phyloP scores from a whole-genome alignment of 1,284 basidiomycete species.

The Apiotrichum brassicae region DNA sequence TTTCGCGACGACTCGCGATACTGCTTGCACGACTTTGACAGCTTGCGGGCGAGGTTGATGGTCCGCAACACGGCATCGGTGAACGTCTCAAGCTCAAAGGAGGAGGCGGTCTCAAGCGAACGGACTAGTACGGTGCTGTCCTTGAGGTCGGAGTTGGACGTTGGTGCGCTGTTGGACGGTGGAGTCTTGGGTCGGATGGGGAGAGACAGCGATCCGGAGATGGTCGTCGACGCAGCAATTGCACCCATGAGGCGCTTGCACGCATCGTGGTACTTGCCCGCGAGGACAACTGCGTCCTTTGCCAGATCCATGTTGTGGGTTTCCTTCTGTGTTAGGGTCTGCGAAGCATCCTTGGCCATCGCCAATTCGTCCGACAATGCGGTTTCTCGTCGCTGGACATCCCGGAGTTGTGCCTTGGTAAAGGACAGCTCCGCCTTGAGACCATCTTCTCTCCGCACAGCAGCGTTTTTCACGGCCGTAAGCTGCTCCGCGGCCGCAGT shows the following conservation, averaged over 20 bases:
- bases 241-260: slow-evolving; percentile 34
- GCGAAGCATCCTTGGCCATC: slow-evolving; percentile 34
- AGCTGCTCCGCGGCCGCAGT: slow-evolving; percentile 40
- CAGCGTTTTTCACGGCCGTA: slow-evolving; percentile 36
- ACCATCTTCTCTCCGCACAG: slow-evolving; percentile 42
- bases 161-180: not conserved
- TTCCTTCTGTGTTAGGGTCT: slow-evolving; percentile 28
- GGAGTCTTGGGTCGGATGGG: slow-evolving; percentile 11
- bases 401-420: slow-evolving; percentile 42
- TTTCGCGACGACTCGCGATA: slow-evolving; percentile 86
- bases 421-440: slow-evolving; percentile 45
- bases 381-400: slow-evolving; percentile 39
- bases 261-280: slow-evolving; percentile 39
- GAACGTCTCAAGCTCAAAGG: slow-evolving; percentile 76
- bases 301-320: slow-evolving; percentile 31
- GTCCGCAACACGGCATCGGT: slow-evolving; percentile 72
- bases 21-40: slow-evolving; percentile 92
- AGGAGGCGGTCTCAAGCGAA: slow-evolving; percentile 44
- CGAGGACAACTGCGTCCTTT: slow-evolving; percentile 38
- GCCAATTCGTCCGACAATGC: slow-evolving; percentile 40
- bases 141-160: slow-evolving; percentile 21
- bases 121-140: slow-evolving; percentile 29
- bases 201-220: slow-evolving; percentile 32
- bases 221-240: slow-evolving; percentile 42
- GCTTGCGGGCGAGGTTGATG: slow-evolving; percentile 81